Conservation (phyloP, 805 yeast species). For the Starmerella gropengiesseri region DNA sequence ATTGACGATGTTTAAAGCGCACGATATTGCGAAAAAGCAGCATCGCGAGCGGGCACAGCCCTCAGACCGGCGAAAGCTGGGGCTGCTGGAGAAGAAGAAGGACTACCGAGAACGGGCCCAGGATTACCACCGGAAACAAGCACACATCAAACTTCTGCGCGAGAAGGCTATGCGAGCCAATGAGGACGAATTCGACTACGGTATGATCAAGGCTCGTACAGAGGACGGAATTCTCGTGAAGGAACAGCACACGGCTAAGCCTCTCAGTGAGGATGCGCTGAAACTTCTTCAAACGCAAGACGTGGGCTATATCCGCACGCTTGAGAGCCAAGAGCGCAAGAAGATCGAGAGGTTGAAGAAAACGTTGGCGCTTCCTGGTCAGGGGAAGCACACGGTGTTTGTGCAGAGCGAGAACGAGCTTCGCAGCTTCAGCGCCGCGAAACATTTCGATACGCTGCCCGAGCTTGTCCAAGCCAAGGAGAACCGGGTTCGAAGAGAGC, state of each 20-base stretch:
- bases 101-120: slow-evolving; percentile 62
- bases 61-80: slow-evolving; percentile 56
- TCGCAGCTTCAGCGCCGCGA: slow-evolving; percentile 50
- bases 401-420: slow-evolving; percentile 54
- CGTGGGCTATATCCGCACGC: slow-evolving; percentile 67
- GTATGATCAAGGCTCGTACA: slow-evolving; percentile 71
- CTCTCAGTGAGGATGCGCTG: slow-evolving; percentile 60
- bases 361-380: slow-evolving; percentile 31
- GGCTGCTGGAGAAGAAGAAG: slow-evolving; percentile 86
- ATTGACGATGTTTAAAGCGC: slow-evolving; percentile 33
- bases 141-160: slow-evolving; percentile 55
- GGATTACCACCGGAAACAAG: slow-evolving; percentile 50
- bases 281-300: slow-evolving; percentile 85
- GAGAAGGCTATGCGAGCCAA: slow-evolving; percentile 63
- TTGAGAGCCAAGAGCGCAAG: slow-evolving; percentile 56
- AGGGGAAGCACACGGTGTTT: slow-evolving; percentile 75
- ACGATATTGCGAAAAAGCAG: slow-evolving; percentile 90
- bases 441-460: slow-evolving; percentile 59
- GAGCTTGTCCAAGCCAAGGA: slow-evolving; percentile 52
- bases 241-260: slow-evolving; percentile 34
- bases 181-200: slow-evolving; percentile 94
- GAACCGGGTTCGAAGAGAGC: slow-evolving; percentile 56
- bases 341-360: slow-evolving; percentile 49
- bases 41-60: slow-evolving; percentile 92
- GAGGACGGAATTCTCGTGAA: slow-evolving; percentile 57